Percentiles rank a stretch among this genome's conserved stretches.
Conservation (phyloP, 1,139 yeast genomes). For the Candida glucosophila region DNA sequence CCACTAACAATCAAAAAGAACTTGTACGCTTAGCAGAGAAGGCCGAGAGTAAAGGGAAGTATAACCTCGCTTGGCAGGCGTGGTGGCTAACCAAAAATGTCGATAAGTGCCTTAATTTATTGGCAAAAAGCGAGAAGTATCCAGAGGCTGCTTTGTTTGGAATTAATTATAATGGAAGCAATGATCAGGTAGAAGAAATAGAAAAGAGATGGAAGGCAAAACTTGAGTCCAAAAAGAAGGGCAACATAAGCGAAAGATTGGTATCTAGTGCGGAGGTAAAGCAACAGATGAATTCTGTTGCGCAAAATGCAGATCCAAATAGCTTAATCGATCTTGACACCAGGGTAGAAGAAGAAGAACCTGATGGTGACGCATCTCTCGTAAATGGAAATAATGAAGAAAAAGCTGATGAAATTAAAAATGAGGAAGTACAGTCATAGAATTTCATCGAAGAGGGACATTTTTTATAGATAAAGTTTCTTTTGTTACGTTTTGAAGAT, state of each 20-base stretch:
- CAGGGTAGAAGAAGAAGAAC: conserved; percentile 6
- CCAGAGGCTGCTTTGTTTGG: conserved; percentile 85
- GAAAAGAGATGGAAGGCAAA: conserved; percentile 61
- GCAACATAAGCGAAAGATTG: conserved; percentile 53
- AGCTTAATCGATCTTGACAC: conserved; percentile 2
- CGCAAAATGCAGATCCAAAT: conserved; percentile 10
- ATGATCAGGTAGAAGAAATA: conserved; percentile 29
- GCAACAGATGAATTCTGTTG: too few species aligned
- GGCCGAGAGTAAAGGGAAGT: conserved; percentile 67
- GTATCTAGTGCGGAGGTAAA: too few species aligned
- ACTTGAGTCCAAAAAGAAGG: conserved; percentile 44
- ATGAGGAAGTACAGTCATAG: conserved; percentile 8
- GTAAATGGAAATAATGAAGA: conserved; percentile 8
- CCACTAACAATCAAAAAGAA: conserved; percentile 61
- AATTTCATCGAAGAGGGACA: too few species aligned
- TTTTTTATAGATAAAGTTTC: too few species aligned
- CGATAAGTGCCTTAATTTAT: conserved; percentile 53
- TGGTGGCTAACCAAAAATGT: conserved; percentile 81
- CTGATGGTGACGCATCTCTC: conserved; percentile 8
- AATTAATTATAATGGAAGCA: conserved; percentile 48
- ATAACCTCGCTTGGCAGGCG: conserved; percentile 87
- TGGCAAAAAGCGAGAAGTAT: conserved; percentile 60
- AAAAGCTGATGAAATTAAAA: conserved; percentile 11
- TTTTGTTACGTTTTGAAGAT: too few species aligned
- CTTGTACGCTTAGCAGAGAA: conserved; percentile 52